Base-by-base conservation (phyloP, 345 rosid genomes). In the Gossypium arboreum region DNA sequence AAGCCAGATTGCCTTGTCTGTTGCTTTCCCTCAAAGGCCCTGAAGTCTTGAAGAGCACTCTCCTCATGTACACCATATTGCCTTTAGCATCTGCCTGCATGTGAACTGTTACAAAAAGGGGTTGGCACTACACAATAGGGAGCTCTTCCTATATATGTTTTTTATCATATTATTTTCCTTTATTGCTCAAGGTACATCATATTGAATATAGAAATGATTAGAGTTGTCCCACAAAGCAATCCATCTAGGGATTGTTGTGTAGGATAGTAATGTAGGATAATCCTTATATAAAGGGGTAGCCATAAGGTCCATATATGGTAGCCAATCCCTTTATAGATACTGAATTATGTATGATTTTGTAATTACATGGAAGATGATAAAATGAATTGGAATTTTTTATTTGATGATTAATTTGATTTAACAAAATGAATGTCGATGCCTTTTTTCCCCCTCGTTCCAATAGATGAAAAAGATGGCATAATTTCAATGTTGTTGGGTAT, bases 11-110 rank as follows among this genome's bases (percentile, higher is more conserved):
- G 78, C 76, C 76, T 24, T 80, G 75, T 64, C 76, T 65, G 27
- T 80, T 83, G 82, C 86, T 78, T 80, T 78, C 59, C 43, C 61
- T 58, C 71, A 60, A 78, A 78, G 72, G 77, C 24, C 71, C 71
- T 71, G 22, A 48, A 43, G 45, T 25, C 79, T 81, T 51, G 52
- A 27, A 29, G 59, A 62, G 34, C 47, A 76, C 48, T 69, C 25
- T 25, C 68, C 13, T n/a, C 39, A 18, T 71, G 27, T 72, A 10
- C 17, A 52, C 6, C 18, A 20, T 41, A 72, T 45, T 59, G 63
- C 20, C 66, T 44, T 41, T 72, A 52, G 52, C 29, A 55, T n/a
- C 18, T 18, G 60, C 27, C 59, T 7, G 48, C 39, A 48, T 55
- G 73, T 68, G 64, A 56, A 76, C 63, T 57, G 29, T 72, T 47